These are phyloP conservation scores for Malus hybrid DNA, from an alignment of 331 rosid species.

Conservation along the genomic window DNA sequence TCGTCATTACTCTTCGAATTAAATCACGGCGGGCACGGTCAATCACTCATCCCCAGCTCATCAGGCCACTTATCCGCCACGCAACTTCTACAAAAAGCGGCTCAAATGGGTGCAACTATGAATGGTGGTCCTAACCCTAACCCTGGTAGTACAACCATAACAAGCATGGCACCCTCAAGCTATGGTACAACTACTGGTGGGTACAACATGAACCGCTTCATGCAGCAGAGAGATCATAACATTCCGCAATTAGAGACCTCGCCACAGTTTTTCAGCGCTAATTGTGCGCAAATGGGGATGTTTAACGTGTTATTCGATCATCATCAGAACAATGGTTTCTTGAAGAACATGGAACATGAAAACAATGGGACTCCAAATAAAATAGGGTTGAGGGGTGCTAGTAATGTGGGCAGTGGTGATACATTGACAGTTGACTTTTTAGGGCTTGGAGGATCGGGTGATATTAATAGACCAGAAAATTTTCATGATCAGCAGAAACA, in stretches of 20 bases:
- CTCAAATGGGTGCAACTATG: constrained; percentile 53
- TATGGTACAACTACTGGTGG: constrained; percentile 11
- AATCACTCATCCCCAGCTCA: background rate
- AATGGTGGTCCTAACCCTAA: constrained; percentile 4
- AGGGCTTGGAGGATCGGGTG: constrained; percentile 41
- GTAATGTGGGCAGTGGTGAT: constrained; percentile 29
- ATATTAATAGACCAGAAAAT: constrained; percentile 11
- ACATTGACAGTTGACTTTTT: constrained; percentile 69
- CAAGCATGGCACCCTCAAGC: constrained; percentile 47
- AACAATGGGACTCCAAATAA: background rate
- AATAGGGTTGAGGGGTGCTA: background rate
- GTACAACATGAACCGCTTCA: constrained; percentile 33
- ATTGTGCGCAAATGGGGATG: constrained; percentile 32
- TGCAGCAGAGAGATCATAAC: constrained; percentile 4
- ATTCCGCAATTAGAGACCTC: background rate
- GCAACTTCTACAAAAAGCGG: constrained; percentile 27
- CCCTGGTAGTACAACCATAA: background rate
- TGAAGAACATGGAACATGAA: constrained; percentile 40
- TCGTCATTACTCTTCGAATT: background rate
- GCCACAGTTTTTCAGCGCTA: constrained; percentile 19
- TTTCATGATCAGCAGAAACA: constrained; percentile 34
- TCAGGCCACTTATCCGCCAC: constrained; percentile 70
- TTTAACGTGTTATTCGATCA: constrained; percentile 27
- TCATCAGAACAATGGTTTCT: constrained; percentile 32
- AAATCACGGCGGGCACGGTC: background rate